A percentile compares a stretch with the other conserved stretches of the same genome.
Evolutionary conservation across 768 basidiomycete genomes (phyloP).

Genomic region (Lactarius akahatsu): DNA sequence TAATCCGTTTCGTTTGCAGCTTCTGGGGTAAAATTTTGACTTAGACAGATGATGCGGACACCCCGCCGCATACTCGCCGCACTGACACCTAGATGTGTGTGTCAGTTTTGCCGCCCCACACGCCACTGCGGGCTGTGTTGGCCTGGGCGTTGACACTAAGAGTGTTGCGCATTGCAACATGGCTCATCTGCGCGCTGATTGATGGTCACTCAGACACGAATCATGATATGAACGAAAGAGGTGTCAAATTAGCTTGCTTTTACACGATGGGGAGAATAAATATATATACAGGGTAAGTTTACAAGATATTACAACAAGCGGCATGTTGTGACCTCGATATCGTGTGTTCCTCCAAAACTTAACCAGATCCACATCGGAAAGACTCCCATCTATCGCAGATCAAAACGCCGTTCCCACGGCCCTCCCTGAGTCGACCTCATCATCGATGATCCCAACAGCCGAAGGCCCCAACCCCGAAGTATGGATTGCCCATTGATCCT

Average conservation of each 20-base stretch:
- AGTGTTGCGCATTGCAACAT: neutral
- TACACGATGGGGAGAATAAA: neutral
- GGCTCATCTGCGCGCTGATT: neutral
- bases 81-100: neutral
- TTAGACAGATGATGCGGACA: neutral
- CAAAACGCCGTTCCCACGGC: slow-evolving; percentile 21
- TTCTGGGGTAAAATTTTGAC: neutral
- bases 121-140: slow-evolving; percentile 6
- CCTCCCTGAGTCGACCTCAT: neutral
- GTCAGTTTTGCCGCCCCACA: neutral
- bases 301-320: slow-evolving; percentile 7
- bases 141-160: neutral
- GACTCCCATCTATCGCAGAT: neutral
- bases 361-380: slow-evolving; percentile 8
- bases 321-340: slow-evolving; percentile 6
- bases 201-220: neutral
- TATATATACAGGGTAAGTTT: neutral
- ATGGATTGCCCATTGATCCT: slow-evolving; percentile 10
- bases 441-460: neutral
- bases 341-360: neutral
- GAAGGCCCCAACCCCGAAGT: neutral
- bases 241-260: neutral
- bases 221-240: neutral
- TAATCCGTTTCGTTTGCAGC: neutral
- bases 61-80: neutral